Conservation (phyloP, 768 basidiomycete species). For the Lactifluus subvellereus region DNA sequence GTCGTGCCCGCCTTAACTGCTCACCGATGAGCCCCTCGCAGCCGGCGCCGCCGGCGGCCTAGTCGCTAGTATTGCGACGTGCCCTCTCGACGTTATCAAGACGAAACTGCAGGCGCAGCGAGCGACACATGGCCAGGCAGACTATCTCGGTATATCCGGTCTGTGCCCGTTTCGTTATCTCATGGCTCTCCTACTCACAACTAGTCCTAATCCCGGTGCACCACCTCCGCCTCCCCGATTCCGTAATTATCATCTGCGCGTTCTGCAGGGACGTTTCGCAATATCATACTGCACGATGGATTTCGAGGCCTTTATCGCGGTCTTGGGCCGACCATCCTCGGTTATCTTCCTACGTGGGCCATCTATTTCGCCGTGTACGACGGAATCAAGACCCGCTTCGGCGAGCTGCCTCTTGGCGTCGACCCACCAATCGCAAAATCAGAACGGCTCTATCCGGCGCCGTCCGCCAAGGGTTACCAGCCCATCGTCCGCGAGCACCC, state of each 20-base stretch:
- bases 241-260: not conserved
- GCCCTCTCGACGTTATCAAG: constrained; percentile 97
- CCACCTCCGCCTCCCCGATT: constrained; percentile 18
- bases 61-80: constrained; percentile 88
- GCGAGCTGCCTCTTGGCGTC: constrained; percentile 51
- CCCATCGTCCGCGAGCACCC: constrained; percentile 75
- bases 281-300: constrained; percentile 61
- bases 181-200: constrained; percentile 1
- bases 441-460: constrained; percentile 68
- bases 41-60: constrained; percentile 96
- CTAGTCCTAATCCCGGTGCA: constrained; percentile 26
- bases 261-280: constrained; percentile 35
- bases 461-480: constrained; percentile 82
- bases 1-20: constrained; percentile 15
- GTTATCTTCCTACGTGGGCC: constrained; percentile 98
- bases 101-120: constrained; percentile 96
- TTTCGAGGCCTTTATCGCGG: constrained; percentile 91
- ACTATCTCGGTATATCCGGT: constrained; percentile 42
- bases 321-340: constrained; percentile 92
- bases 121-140: constrained; percentile 56
- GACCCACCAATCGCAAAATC: constrained; percentile 23
- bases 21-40: constrained; percentile 28
- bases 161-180: constrained; percentile 11
- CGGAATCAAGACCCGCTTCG: constrained; percentile 81
- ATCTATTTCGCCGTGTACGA: constrained; percentile 99